Evolutionary conservation across 1,284 basidiomycete genomes (phyloP).

Genomic region (Sparassis latifolia): DNA sequence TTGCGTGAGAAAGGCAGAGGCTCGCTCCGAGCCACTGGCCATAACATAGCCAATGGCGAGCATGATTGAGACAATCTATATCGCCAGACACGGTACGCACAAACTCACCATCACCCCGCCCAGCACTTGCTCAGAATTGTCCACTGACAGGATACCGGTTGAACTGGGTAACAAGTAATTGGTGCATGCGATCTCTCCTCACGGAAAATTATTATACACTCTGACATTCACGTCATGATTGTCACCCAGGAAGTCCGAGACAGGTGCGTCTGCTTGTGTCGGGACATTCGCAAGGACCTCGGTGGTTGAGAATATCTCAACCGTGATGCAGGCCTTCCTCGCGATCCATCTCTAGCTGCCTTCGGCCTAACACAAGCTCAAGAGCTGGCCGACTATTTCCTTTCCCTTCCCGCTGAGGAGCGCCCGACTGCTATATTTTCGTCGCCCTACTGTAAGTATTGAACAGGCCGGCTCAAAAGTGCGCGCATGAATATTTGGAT

Average conservation of each 20-base stretch:
- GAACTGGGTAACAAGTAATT: slow-evolving; percentile 63
- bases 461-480: background rate
- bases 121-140: background rate
- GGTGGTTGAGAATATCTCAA: background rate
- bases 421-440: slow-evolving; percentile 75
- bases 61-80: slow-evolving; percentile 67
- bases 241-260: slow-evolving; percentile 50
- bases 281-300: background rate
- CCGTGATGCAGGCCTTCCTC: slow-evolving; percentile 37
- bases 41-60: background rate
- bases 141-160: slow-evolving; percentile 54
- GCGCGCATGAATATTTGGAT: background rate
- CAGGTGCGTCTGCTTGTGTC: slow-evolving; percentile 32
- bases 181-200: slow-evolving; percentile 35
- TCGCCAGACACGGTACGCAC: slow-evolving; percentile 66
- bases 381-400: slow-evolving; percentile 63
- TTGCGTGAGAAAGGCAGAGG: too few relatives aligned
- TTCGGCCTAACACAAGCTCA: slow-evolving; percentile 74
- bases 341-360: slow-evolving; percentile 75
- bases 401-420: slow-evolving; percentile 56
- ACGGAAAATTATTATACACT: background rate
- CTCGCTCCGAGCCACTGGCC: too few relatives aligned
- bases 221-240: background rate
- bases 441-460: slow-evolving; percentile 66
- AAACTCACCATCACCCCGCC: background rate